Percentiles rank a stretch among this genome's conserved stretches.
phyloP scores from a whole-genome alignment of 2,329 filamentous ascomycete species.

The Cladophialophora psammophila region DNA sequence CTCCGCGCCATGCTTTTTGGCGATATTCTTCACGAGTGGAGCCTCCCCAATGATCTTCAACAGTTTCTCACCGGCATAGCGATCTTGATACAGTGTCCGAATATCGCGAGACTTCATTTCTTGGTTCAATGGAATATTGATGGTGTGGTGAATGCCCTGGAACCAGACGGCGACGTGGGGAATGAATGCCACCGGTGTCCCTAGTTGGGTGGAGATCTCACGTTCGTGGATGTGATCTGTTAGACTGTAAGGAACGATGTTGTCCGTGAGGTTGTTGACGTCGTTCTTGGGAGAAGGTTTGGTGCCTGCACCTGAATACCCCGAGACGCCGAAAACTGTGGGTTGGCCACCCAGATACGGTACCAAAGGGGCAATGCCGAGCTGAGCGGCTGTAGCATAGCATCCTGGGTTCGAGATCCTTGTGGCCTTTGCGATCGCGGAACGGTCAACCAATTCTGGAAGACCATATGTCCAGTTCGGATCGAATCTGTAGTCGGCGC shows the following conservation, averaged over 20 bases:
- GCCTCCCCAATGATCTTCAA: conserved; percentile 91
- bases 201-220: conserved; percentile 83
- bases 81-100: conserved; percentile 91
- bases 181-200: conserved; percentile 78
- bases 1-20: conserved; percentile 85
- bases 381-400: conserved; percentile 91
- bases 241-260: conserved; percentile 88
- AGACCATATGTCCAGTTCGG: conserved; percentile 86
- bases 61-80: conserved; percentile 93
- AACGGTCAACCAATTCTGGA: conserved; percentile 81
- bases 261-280: conserved; percentile 79
- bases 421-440: conserved; percentile 76
- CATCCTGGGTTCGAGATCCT: conserved; percentile 94
- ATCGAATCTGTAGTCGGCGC: conserved; percentile 95
- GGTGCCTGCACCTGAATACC: conserved; percentile 93
- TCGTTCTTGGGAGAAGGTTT: conserved; percentile 96
- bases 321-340: conserved; percentile 87
- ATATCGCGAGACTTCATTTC: conserved; percentile 91
- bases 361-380: conserved; percentile 84
- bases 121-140: conserved; percentile 85
- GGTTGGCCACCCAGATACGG: conserved; percentile 79
- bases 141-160: conserved; percentile 91
- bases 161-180: conserved; percentile 98
- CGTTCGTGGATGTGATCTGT: conserved; percentile 95
- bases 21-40: conserved; percentile 84